These are phyloP conservation scores for Fusarium pilosicola DNA, from an alignment of 2,329 filamentous ascomycete species.

Conservation along the genomic window DNA sequence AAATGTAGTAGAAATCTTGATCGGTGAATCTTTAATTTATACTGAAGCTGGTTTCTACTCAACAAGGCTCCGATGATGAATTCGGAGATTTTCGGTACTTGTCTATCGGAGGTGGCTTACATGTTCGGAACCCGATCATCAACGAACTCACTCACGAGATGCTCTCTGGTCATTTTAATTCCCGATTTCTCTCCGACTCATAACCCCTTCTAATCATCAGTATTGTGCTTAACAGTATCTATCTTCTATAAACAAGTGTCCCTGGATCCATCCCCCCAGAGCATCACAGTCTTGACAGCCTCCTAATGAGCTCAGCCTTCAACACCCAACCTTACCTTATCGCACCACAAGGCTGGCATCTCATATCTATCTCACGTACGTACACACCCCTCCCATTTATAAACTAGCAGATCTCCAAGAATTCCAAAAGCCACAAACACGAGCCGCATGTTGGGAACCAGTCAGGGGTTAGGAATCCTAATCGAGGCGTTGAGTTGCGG, in stretches of 20 bases:
- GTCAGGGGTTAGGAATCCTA: conserved; percentile 22
- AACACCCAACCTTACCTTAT: neutral
- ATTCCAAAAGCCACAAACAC: conserved; percentile 32
- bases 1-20: neutral
- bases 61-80: neutral
- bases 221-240: fast-evolving
- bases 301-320: neutral
- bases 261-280: neutral
- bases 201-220: neutral
- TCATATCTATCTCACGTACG: neutral
- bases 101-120: conserved; percentile 6
- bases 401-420: conserved; percentile 19
- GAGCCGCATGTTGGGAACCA: conserved; percentile 40
- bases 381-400: conserved; percentile 10
- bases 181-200: neutral
- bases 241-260: neutral
- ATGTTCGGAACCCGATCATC: conserved; percentile 29
- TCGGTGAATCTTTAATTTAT: neutral
- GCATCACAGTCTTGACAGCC: neutral
- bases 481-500: conserved; percentile 26
- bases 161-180: neutral
- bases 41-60: neutral
- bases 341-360: conserved; percentile 17
- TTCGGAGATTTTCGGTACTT: neutral
- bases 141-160: neutral